These are phyloP conservation scores for Colletotrichum coccodes DNA, from an alignment of 2,329 filamentous ascomycete genomes.

Conservation along the genomic window DNA sequence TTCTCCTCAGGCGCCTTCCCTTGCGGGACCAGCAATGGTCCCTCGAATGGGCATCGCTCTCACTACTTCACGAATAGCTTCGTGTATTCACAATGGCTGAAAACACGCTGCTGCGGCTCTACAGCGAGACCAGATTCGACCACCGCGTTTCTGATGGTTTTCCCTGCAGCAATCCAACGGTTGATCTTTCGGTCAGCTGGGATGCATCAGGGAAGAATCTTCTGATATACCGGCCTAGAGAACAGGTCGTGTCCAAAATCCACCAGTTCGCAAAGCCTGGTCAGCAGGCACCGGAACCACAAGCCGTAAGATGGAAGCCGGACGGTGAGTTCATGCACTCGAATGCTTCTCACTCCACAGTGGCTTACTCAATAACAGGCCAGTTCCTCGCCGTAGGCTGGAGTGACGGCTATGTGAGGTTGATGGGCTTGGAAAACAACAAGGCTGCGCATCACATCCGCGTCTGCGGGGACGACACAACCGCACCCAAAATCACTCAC, in stretches of 20 bases:
- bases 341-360: neutral
- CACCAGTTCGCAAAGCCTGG: constrained; percentile 55
- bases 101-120: constrained; percentile 52
- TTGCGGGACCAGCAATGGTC: constrained; percentile 14
- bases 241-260: constrained; percentile 70
- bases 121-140: constrained; percentile 68
- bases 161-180: constrained; percentile 82
- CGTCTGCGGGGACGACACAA: constrained; percentile 53
- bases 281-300: constrained; percentile 52
- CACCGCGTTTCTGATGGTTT: constrained; percentile 65
- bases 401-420: constrained; percentile 81
- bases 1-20: neutral
- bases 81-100: constrained; percentile 36
- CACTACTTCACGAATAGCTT: constrained; percentile 24
- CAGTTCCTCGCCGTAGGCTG: constrained; percentile 85
- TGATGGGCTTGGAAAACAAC: constrained; percentile 82
- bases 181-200: constrained; percentile 81
- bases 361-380: constrained; percentile 53
- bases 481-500: constrained; percentile 56
- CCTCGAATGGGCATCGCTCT: neutral
- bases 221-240: constrained; percentile 81
- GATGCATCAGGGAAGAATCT: constrained; percentile 76
- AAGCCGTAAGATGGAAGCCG: constrained; percentile 71
- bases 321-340: constrained; percentile 65
- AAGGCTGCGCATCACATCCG: constrained; percentile 81